Evolutionary conservation across 2,329 filamentous ascomycete genomes (phyloP).

Genomic region (Cyclaneusma minus): DNA sequence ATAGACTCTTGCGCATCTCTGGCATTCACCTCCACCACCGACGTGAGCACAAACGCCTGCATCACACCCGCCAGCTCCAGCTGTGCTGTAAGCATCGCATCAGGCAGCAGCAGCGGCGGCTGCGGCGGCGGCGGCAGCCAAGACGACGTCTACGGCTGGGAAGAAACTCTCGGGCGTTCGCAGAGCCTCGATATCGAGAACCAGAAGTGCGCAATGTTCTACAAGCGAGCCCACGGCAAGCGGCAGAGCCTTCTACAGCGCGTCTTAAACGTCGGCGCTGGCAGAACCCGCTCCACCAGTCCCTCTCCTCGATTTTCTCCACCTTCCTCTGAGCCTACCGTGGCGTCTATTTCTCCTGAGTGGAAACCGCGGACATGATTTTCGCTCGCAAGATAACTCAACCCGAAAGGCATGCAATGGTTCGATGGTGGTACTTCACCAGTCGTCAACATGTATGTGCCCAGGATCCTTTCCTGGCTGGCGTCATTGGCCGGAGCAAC

Average conservation of each 20-base stretch:
- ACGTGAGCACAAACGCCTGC: conserved; percentile 4
- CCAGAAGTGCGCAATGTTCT: conserved; percentile 3
- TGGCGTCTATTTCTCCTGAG: too few relatives aligned
- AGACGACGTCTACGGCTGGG: conserved; percentile 37
- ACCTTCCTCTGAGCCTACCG: too few relatives aligned
- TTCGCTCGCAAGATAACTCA: too few relatives aligned
- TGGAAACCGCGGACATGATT: too few relatives aligned
- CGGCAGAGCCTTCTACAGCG: conserved; percentile 14
- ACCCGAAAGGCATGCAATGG: too few relatives aligned
- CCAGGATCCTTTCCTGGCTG: conserved; percentile 58
- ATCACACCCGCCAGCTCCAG: conserved; percentile 13
- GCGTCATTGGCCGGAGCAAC: conserved; percentile 59
- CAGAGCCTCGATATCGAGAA: conserved; percentile 9
- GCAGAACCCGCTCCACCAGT: too few relatives aligned
- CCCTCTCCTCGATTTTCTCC: too few relatives aligned
- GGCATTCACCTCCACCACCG: conserved; percentile 11
- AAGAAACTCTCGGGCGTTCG: conserved; percentile 25
- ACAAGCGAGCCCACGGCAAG: conserved; percentile 10
- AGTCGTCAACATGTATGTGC: conserved; percentile 57
- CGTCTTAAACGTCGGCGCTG: too few relatives aligned
- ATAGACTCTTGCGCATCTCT: conserved; percentile 13
- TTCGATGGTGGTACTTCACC: too few relatives aligned
- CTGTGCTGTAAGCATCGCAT: conserved; percentile 19
- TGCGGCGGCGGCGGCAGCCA: conserved; percentile 16
- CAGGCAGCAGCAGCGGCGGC: conserved; percentile 16